Evolutionary conservation across 2,329 filamentous ascomycete genomes (phyloP), one percentile per base, ranked within the genome.

Genomic region (Grosmannia huntii): DNA sequence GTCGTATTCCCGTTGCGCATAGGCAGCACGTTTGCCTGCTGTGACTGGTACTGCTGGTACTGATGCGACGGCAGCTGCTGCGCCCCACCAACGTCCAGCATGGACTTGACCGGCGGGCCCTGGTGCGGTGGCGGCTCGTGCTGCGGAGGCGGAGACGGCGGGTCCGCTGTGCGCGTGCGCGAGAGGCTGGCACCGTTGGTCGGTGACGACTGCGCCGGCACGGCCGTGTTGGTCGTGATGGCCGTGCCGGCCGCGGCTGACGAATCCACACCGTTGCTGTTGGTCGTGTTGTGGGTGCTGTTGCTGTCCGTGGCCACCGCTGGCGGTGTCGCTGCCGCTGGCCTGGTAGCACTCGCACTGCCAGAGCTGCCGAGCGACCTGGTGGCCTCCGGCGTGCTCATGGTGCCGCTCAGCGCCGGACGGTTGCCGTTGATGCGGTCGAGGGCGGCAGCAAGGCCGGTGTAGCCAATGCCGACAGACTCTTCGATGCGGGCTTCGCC

Each of bases 381-480:
- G 36, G 5, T 49, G 38, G 21, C 3, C 21, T 56, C 52, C 25
- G 25, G 12, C 9, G 3, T 11, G 23, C 5, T 28, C 33, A 28
- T 33, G 46, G 49, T 38, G 14, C 59, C 61, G 25, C 61, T 36
- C 38, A 62, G 63, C 19, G 66, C 67, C 19, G 67, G 62, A 14
- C 69, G 65, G 63, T 68, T 68, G 46, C 66, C 56, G 59, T 67
- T 68, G 61, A 81, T 69, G 58, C 77, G 74, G 51, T 85, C 80
- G 12, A 87, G 75, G 3, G 84, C 84, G 11, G 84, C 83, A 1
- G 81, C 79, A 9, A 88, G 75, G 5, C 83, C 83, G 1, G 83
- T 83, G 65, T 85, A 88, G 50, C 85, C 85, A 52, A 86, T 85
- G 21, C 83, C 82, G 49, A 81, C 76, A 14, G 81, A 76, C 19